Conservation (phyloP, 164 flowering plant genomes). For the Stephania japonica region DNA sequence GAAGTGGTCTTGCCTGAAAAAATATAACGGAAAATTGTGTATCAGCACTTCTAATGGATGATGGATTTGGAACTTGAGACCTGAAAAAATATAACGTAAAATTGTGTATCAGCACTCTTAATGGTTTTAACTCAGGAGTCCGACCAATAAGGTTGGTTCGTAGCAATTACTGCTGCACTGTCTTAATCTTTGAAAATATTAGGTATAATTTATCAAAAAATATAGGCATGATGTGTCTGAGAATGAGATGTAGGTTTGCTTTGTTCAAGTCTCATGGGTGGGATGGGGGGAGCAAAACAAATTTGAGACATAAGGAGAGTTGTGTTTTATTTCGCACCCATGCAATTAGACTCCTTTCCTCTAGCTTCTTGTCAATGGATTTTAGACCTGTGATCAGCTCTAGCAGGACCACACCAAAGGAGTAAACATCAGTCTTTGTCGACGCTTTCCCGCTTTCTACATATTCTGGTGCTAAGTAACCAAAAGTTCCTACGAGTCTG, state of each 20-base stretch:
- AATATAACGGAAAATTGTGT: slow-evolving; percentile 1
- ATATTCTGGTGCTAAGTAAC: slow-evolving; percentile 80
- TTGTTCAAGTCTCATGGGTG: not conserved
- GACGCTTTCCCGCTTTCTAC: slow-evolving; percentile 61
- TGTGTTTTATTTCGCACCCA: slow-evolving; percentile 41
- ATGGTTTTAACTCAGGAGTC: not conserved
- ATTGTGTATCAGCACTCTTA: not conserved
- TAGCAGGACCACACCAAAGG: slow-evolving; percentile 64
- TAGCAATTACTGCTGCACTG: too few species aligned
- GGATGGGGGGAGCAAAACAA: not conserved
- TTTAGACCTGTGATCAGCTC: slow-evolving; percentile 57
- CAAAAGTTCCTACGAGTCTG: slow-evolving; percentile 60
- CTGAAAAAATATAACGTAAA: slow-evolving; percentile 6
- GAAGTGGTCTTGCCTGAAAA: slow-evolving; percentile 63
- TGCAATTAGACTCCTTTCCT: slow-evolving; percentile 55
- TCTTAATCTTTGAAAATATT: not conserved
- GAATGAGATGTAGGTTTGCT: not conserved
- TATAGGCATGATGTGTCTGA: not conserved
- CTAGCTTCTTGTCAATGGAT: slow-evolving; percentile 40
- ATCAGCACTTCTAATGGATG: not conserved
- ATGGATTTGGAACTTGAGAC: not conserved
- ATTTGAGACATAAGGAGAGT: not conserved
- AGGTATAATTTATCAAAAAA: not conserved
- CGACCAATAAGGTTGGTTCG: too few species aligned
- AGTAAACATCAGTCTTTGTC: slow-evolving; percentile 61